phyloP scores from a whole-genome alignment of 768 basidiomycete genomes.

The Tulasnella sp. region DNA sequence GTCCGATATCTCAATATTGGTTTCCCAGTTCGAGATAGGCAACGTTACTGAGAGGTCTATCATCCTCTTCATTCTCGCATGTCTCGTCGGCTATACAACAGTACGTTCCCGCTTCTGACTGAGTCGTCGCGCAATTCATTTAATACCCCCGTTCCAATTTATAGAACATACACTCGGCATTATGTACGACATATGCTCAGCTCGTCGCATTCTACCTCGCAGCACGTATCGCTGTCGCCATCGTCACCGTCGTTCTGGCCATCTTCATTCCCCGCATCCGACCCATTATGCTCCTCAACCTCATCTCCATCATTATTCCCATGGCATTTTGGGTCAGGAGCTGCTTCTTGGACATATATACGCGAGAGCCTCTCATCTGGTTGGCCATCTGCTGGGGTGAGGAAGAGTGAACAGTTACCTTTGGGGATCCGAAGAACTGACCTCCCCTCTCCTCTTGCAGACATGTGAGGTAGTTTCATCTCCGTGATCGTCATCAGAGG shows the following conservation, averaged over 20 bases:
- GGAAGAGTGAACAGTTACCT: not conserved
- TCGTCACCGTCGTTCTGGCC: not conserved
- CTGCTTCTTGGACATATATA: not conserved
- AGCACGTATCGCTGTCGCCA: not conserved
- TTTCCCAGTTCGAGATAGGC: slow-evolving; percentile 1
- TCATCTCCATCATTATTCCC: not conserved
- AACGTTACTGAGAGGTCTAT: not conserved
- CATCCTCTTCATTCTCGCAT: slow-evolving; percentile 15
- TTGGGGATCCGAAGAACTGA: too few relatives aligned
- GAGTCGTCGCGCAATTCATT: not conserved
- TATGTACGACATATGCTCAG: slow-evolving; percentile 6
- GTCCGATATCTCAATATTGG: slow-evolving; percentile 2
- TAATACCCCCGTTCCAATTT: not conserved
- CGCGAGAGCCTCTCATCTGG: not conserved
- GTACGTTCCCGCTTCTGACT: not conserved
- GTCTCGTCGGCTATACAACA: slow-evolving; percentile 9
- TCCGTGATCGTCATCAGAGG: not conserved
- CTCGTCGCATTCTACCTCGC: slow-evolving; percentile 14
- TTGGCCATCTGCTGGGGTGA: slow-evolving; percentile 2
- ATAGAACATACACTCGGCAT: slow-evolving; percentile 11
- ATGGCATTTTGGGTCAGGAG: slow-evolving; percentile 4
- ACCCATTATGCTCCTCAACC: not conserved
- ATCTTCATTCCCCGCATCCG: not conserved
- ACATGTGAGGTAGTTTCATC: not conserved
- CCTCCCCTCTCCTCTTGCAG: too few relatives aligned